phyloP scores from a whole-genome alignment of 2,329 filamentous ascomycete species.

The Rhynchosporium agropyri region DNA sequence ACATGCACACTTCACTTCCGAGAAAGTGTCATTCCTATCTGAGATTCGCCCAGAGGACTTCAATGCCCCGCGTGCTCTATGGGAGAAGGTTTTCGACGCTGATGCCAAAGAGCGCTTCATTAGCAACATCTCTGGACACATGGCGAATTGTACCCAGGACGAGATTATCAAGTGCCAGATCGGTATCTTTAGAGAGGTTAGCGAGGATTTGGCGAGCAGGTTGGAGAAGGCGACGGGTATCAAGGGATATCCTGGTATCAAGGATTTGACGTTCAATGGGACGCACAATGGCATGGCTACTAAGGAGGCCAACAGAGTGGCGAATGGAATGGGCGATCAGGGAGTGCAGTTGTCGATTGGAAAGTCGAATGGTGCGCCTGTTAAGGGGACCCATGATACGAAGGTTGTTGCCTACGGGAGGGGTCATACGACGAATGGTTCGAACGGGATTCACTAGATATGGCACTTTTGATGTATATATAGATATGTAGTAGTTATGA shows the following conservation, averaged over 20 bases:
- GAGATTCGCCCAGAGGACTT: slow-evolving; percentile 43
- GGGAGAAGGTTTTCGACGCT: slow-evolving; percentile 64
- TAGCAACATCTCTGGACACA: slow-evolving; percentile 62
- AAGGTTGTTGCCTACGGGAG: background rate
- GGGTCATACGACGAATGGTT: slow-evolving; percentile 19
- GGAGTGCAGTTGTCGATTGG: slow-evolving; percentile 40
- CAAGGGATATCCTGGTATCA: slow-evolving; percentile 61
- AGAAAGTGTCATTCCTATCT: slow-evolving; percentile 49
- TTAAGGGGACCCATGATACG: slow-evolving; percentile 23
- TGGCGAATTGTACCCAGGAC: slow-evolving; percentile 58
- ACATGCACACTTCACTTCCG: slow-evolving; percentile 47
- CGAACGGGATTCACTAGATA: slow-evolving; percentile 13
- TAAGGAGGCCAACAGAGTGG: slow-evolving; percentile 48
- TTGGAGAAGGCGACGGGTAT: slow-evolving; percentile 65
- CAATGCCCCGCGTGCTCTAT: slow-evolving; percentile 56
- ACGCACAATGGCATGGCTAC: slow-evolving; percentile 61
- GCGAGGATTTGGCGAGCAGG: slow-evolving; percentile 57
- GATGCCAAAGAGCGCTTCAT: slow-evolving; percentile 60
- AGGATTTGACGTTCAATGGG: slow-evolving; percentile 59
- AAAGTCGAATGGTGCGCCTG: slow-evolving; percentile 53
- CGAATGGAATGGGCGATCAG: slow-evolving; percentile 56
- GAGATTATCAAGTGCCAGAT: slow-evolving; percentile 67
- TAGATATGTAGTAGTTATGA: too few species aligned
- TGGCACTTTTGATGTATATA: too few species aligned
- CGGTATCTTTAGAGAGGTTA: slow-evolving; percentile 65